Evolutionary conservation across 768 basidiomycete genomes (phyloP), one percentile per base, ranked within the genome.

Genomic region (Russula abietina): DNA sequence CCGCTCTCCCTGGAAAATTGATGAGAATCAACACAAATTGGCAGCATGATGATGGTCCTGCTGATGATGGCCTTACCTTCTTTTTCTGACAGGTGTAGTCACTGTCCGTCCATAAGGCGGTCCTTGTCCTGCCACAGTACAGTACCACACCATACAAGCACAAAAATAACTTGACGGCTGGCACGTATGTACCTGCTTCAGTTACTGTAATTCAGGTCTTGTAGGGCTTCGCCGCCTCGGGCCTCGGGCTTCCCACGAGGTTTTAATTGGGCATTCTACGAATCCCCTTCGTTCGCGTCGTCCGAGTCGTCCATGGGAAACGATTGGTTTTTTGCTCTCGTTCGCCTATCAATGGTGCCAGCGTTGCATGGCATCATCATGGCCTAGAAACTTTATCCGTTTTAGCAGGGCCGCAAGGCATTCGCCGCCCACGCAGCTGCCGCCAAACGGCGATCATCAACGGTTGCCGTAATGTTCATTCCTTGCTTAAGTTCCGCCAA

Each of bases 371-470:
- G 33, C 60, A 61, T 61, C 60, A 55, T 61, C 41, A 45, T 28
- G 19, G 19, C 58, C 11, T 41, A 11, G 50, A 51, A 51, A 28
- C 50, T 12, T 32, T 51, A 30, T 52, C 41, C 7, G 26, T 48
- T 19, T 46, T 46, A 26, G 26, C 22, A 22, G 17, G 26, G 16
- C 28, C 30, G 19, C 16, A 17, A 5, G 28, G 3, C 22, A 30
- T 17, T 16, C 45, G 30, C 22, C 36, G 49, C 30, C 30, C 48
- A 26, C 61, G 41, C 55, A 36, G 55, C 55, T 51, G 43, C 43
- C 43, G n/a, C n/a, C n/a, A n/a, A 43, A 54, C 62, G 62, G 62
- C 62, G 57, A 63, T 63, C 62, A 63, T 59, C n/a, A 7, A 7
- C 45, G 28, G 9, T 28, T 61, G 53, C 38, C 60, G 57, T 58